Conservation (phyloP, 108 stramenopile genomes). For the Skeletonema costatum region DNA sequence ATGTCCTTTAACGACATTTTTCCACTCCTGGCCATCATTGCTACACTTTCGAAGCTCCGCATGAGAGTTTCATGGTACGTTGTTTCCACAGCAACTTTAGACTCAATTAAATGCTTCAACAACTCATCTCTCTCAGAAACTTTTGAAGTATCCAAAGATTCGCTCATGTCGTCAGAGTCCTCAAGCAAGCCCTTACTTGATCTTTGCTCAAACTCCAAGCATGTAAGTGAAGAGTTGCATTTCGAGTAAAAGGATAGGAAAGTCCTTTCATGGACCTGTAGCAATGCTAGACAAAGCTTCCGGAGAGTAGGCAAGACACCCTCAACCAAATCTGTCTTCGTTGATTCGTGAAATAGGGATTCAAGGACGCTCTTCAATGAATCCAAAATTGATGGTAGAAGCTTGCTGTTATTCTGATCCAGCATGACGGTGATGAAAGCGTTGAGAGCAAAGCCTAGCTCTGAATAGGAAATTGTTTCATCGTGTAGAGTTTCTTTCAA, state of each 20-base stretch:
- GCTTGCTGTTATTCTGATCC: conserved; percentile 24
- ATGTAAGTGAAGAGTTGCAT: neutral
- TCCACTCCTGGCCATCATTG: conserved; percentile 35
- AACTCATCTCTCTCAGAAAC: neutral
- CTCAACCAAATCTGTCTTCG: conserved; percentile 13
- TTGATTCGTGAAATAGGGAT: conserved; percentile 33
- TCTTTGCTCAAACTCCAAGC: conserved; percentile 19
- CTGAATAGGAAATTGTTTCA: conserved; percentile 24
- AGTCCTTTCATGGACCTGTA: conserved; percentile 27
- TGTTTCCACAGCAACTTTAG: conserved; percentile 23
- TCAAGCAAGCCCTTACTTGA: conserved; percentile 17
- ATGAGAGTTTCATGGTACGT: conserved; percentile 29
- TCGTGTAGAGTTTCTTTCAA: conserved; percentile 36
- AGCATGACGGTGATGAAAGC: conserved; percentile 46
- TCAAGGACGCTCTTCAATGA: conserved; percentile 28
- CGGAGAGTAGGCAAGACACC: conserved; percentile 23
- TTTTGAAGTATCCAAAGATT: neutral
- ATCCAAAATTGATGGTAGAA: conserved; percentile 15
- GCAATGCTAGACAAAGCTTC: conserved; percentile 44
- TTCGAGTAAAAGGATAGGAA: neutral
- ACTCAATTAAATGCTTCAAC: conserved; percentile 23
- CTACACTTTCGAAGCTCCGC: conserved; percentile 34
- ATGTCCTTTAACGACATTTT: conserved; percentile 47
- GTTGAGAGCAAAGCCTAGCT: conserved; percentile 58
- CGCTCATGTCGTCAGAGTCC: conserved; percentile 2